Base-by-base conservation (phyloP, 2,329 filamentous ascomycete species). In the Emergomyces orientalis region DNA sequence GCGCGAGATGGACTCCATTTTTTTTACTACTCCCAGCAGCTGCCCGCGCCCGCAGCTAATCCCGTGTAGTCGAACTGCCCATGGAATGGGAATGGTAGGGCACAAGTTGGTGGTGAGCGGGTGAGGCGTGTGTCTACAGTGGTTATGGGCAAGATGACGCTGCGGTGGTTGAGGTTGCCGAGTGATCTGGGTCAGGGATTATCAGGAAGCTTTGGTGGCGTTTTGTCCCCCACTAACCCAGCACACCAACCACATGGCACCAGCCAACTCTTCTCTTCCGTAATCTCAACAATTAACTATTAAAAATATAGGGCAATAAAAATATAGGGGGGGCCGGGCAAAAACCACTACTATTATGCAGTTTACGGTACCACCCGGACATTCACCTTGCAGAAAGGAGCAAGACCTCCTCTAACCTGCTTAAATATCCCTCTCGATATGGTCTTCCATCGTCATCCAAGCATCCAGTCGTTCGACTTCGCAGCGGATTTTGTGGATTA, bases 1-100 rank as follows among this genome's bases (percentile, higher is more conserved):
- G 72, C 90, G 86, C 67, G 93, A 91, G 74, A 97, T 91, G 27
- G 93, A 96, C 84, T 99, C 94, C 94, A 99, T 99, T 27, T 49
- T 41, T 22, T n/a, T 8, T 41, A 17, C 6, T 27, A 32, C 3
- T 43, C 17, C 34, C 59, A 43, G 27, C 39, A 39, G 57, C 57
- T 34, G 25, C 39, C 25, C 57, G 57, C 57, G 14, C 41, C 56
- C 39, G 27, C 57, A 59, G 41, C 34, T 59, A 47, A 34, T 32
- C 13, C 37, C 7, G 7, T 22, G 19, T 34, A 30, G 41, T 43
- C 17, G 58, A 34, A 19, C 27, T 17, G 27, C 9, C 32, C 45
- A 54, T 61, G n/a, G 30, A 54, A 43, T 25, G 19, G 19, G 17
- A 47, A 25, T 3, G 25, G 57, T 55, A 14, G 30, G n/a, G 7